Base-by-base conservation (phyloP, 2,329 filamentous ascomycete species). In the Colletotrichum melonis region DNA sequence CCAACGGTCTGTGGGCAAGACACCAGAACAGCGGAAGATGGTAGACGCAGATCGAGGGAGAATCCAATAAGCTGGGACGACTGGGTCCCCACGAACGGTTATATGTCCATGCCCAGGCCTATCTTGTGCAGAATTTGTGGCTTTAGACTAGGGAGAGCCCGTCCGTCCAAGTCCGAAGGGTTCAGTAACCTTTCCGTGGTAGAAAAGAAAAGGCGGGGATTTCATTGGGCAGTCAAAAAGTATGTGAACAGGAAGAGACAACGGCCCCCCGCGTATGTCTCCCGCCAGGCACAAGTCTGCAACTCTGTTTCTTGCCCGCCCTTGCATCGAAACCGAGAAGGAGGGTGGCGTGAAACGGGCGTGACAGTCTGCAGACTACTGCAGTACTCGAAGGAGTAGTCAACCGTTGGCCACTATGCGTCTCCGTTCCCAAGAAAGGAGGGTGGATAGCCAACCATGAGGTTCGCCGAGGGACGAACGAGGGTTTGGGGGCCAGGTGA, bases 61-160 rank as follows among this genome's bases (percentile, higher is more conserved):
- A 16, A 30, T 38, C 26, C 58, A 14, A 30, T 16, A 46, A 16
- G 38, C 24, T 32, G 56, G 12, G 30, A 28, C 32, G 14, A 26
- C 49, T 19, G 55, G 70, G 32, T 30, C 19, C 3, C 19, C 19
- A 22, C 32, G 56, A 70, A 62, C 28, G 3, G 67, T 73, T 73
- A 73, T 73, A 73, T 73, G 70, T 56, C 52, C 60, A 62, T 65
- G 49, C 12, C 35, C 56, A 42, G 55, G 14, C 19, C 42, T 38
- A 26, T 59, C 12, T 38, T 26, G 9, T 32, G 24, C 54, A 63
- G 26, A 32, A 32, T 30, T 58, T 38, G 55, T 19, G 35, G 42
- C 24, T 46, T 46, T 42, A 11, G 9, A 38, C 32, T 38, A 56
- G 32, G 63, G 63, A 46, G 52, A 2, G 4, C 16, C 32, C 16